Conservation (phyloP, 2,329 filamentous ascomycete genomes). For the Aspergillus ustus region DNA sequence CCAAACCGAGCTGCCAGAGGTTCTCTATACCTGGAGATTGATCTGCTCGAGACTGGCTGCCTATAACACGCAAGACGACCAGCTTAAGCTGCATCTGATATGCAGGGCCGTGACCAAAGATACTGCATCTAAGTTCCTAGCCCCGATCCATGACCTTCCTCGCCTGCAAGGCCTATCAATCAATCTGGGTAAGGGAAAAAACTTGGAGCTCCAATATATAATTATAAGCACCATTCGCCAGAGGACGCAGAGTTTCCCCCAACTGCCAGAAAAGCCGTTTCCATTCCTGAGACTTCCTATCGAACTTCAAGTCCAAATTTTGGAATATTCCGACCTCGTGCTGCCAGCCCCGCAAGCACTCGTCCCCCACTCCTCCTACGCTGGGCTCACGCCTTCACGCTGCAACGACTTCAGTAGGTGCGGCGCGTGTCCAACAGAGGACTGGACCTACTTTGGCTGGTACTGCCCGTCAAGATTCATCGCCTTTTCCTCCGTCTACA, state of each 20-base stretch:
- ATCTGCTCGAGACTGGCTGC: background rate
- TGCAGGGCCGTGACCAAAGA: background rate
- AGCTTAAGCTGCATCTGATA: background rate
- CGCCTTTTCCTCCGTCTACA: background rate
- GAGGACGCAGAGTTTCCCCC: background rate
- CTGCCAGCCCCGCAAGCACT: background rate
- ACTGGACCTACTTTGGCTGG: background rate
- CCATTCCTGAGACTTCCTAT: background rate
- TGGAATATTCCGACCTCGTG: conserved; percentile 1
- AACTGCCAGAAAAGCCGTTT: background rate
- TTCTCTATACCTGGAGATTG: background rate
- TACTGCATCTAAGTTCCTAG: background rate
- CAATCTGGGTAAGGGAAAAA: background rate
- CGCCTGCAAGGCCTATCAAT: background rate
- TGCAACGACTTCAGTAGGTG: background rate
- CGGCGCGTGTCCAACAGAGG: background rate
- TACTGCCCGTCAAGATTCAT: background rate
- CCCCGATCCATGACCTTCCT: background rate
- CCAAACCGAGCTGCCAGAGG: background rate
- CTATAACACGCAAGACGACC: background rate
- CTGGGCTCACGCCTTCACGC: background rate
- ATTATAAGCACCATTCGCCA: background rate
- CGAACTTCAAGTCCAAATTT: background rate
- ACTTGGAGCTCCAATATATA: background rate
- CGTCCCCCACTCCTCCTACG: background rate